phyloP scores from a whole-genome alignment of 2,329 filamentous ascomycete species.

The Exophiala dermatitidis region DNA sequence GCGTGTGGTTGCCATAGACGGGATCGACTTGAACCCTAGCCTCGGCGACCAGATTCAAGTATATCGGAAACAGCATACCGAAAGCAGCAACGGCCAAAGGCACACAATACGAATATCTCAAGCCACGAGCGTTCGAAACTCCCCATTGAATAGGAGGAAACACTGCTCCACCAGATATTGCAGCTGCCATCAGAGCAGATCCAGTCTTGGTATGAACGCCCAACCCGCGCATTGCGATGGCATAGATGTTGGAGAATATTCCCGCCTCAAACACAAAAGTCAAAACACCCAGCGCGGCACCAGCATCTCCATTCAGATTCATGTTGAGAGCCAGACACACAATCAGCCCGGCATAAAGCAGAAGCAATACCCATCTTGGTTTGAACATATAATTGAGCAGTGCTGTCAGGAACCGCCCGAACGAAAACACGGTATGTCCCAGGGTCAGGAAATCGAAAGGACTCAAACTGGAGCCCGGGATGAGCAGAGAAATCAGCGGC shows the following conservation, averaged over 20 bases:
- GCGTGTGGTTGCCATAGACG: constrained; percentile 29
- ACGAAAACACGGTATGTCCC: constrained; percentile 52
- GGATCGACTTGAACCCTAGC: constrained; percentile 48
- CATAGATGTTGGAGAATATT: constrained; percentile 53
- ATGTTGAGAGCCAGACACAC: constrained; percentile 48
- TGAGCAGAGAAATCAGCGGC: constrained; percentile 39
- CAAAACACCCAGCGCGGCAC: constrained; percentile 45
- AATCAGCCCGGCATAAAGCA: constrained; percentile 48
- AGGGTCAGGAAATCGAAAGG: constrained; percentile 46
- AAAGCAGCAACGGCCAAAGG: constrained; percentile 46
- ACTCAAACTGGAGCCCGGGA: constrained; percentile 26
- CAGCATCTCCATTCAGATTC: constrained; percentile 40
- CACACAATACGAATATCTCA: constrained; percentile 47
- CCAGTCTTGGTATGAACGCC: constrained; percentile 53
- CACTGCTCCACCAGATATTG: constrained; percentile 48
- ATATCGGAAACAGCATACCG: constrained; percentile 49
- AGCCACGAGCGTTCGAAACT: constrained; percentile 35
- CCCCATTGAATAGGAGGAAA: constrained; percentile 50
- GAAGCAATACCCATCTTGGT: constrained; percentile 51
- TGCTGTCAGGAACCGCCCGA: constrained; percentile 52
- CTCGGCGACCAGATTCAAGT: constrained; percentile 44
- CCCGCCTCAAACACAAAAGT: constrained; percentile 56
- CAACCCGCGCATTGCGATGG: constrained; percentile 51
- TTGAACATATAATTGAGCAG: constrained; percentile 48
- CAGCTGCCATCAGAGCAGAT: constrained; percentile 47